Evolutionary conservation across 176 grass and related monocot genomes (phyloP), one percentile per base, ranked within the genome.

Genomic region (Oryza nivara): DNA sequence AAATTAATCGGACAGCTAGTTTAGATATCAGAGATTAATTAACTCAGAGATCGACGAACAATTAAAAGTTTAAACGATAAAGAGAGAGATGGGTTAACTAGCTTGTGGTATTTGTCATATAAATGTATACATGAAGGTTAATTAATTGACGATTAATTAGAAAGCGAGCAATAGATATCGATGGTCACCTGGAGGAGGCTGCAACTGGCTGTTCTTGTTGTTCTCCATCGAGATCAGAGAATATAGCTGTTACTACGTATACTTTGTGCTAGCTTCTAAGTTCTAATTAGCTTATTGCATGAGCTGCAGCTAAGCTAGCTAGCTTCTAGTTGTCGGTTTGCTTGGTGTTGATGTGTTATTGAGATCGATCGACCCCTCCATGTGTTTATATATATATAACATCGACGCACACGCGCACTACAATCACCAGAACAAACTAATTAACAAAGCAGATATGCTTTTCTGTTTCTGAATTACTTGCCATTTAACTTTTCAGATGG

Each of bases 111-210:
- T 40, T 6, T 40, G 38, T 40, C 35, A 40, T 43, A 43, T 1
- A 44, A 32, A 32, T 32, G 30, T 54, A 19, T 6, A 19, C 15
- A n/a, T 0, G 7, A 0, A 63, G 58, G 58, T 63, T 63, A 63
- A 63, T 63, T 63, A 63, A 63, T 13, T 47, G 4, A 23, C 11
- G 19, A 23, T 7, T 44, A 44, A 9, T 22, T n/a, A 58, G 54
- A 58, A 56, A n/a, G 8, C 20, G 20, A 23, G 58, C 58, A 6
- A 60, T 36, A 36, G 35, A 36, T 38, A 38, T 28, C 10, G 14
- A 32, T 68, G 44, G 5, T 80, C 65, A 80, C 77, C 77, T 68
- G 77, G 77, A 22, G 65, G 77, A 15, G 77, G 77, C 44, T 80
- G 77, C 26, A n/a, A 11, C 77, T 80, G 17, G 32, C 19, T 83